Conservation (phyloP, 768 basidiomycete genomes). For the Pleurotus ostreatus region DNA sequence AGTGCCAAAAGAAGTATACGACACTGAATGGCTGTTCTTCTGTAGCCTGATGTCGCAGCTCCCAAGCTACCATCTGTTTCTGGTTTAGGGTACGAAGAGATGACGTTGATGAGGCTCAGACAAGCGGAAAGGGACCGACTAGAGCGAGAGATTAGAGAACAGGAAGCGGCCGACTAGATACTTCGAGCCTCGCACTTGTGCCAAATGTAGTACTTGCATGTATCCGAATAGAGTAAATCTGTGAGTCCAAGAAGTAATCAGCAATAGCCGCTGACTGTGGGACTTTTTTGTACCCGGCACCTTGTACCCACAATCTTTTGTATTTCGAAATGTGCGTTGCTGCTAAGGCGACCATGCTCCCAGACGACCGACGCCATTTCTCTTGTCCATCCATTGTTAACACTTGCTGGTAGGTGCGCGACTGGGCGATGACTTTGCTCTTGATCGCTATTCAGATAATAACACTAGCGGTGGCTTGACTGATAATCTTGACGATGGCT, state of each 20-base stretch:
- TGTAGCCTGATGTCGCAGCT: background rate
- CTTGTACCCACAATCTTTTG: background rate
- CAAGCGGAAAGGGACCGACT: slow-evolving; percentile 77
- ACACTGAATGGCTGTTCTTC: no score
- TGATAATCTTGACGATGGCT: background rate
- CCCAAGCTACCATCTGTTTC: slow-evolving; percentile 22
- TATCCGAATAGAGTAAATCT: background rate
- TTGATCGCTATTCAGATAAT: slow-evolving; percentile 3
- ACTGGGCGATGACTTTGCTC: background rate
- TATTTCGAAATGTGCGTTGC: background rate
- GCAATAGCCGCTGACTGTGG: background rate
- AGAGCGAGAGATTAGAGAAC: slow-evolving; percentile 72
- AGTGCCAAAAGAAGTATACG: background rate
- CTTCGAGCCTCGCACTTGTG: background rate
- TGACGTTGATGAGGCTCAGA: slow-evolving; percentile 76
- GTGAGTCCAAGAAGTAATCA: background rate
- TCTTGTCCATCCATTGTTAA: background rate
- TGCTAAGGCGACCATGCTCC: slow-evolving; percentile 6
- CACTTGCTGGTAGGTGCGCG: background rate
- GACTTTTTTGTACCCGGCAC: background rate
- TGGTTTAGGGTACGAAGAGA: slow-evolving; percentile 70
- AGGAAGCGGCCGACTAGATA: slow-evolving; percentile 44
- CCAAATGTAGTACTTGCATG: background rate
- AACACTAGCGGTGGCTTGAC: background rate
- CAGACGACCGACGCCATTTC: slow-evolving; percentile 1